Evolutionary conservation across 202 grass and related monocot species (phyloP).

Genomic region (Panicum virgatum): DNA sequence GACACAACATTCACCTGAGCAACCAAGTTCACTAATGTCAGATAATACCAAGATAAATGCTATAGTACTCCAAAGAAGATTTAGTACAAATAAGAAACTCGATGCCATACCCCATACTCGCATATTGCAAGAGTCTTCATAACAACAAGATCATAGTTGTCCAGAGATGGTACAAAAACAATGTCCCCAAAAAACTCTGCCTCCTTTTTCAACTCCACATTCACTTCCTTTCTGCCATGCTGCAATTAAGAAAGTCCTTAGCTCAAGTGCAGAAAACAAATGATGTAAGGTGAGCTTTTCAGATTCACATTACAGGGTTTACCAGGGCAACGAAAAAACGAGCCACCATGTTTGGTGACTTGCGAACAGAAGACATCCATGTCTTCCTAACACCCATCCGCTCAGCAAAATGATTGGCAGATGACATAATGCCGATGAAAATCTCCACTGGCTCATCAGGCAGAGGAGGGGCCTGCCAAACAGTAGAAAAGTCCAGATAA

Average conservation of each 20-base stretch:
- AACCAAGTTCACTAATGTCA: constrained; percentile 31
- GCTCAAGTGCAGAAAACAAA: constrained; percentile 5
- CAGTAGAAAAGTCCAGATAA: constrained; percentile 58
- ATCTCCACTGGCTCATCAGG: constrained; percentile 59
- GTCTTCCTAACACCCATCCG: constrained; percentile 83
- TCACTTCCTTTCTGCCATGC: constrained; percentile 74
- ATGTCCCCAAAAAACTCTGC: constrained; percentile 79
- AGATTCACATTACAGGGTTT: constrained; percentile 9
- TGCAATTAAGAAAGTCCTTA: constrained; percentile 28
- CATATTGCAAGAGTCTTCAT: constrained; percentile 87
- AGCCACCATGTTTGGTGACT: constrained; percentile 58
- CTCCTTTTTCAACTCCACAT: constrained; percentile 66
- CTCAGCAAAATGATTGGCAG: constrained; percentile 82
- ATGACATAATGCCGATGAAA: constrained; percentile 81
- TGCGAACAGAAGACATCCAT: constrained; percentile 67
- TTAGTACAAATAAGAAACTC: not conserved
- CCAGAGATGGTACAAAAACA: constrained; percentile 72
- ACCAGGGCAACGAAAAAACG: constrained; percentile 86
- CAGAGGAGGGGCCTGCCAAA: constrained; percentile 64
- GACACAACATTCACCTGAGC: constrained; percentile 61
- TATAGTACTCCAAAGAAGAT: constrained; percentile 2
- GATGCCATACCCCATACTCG: constrained; percentile 66
- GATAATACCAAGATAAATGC: constrained; percentile 17
- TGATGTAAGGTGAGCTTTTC: not conserved
- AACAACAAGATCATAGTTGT: constrained; percentile 86